Base-by-base conservation (phyloP, 345 rosid species). In the Pseudoturritis turrita region DNA sequence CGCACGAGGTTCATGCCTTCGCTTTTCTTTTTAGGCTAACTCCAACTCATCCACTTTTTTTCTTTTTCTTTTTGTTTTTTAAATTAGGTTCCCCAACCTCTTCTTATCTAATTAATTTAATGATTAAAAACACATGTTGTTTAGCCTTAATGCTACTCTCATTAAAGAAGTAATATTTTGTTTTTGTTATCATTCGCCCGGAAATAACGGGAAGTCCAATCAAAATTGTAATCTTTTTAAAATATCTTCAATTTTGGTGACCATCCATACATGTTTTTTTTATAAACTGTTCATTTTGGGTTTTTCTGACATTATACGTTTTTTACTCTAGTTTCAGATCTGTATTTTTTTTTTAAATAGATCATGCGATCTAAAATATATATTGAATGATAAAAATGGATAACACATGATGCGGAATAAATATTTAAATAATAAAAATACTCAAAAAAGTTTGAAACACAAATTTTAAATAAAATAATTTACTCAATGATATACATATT, bases 1-100 rank as follows among this genome's bases (percentile, higher is more conserved):
- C 75, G 75, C 79, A 75, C 79, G 79, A 61, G 79, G 53, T 76
- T 76, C 71, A 70, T 56, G 79, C 54, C 14, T 62, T 47, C 29
- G 4, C 13, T 39, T 43, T 39, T 43, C 18, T 37, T 22, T 73
- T 49, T 56, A 14, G 57, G 17, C 50, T 33, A 7, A 12, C 26
- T 47, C 39, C 59, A 71, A 61, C 68, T 22, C 53, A 31, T 51
- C 41, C 26, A 40, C 54, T 61, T 59, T 74, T 49, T 11, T 39
- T 5, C 7, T n/a, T 35, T 43, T 29, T 14, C 19, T 10, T 12
- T 49, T 26, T 33, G 39, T 50, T 33, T n/a, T 65, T 19, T 11
- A 43, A 33, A 33, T 49, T 58, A 66, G 68, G 19, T 61, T 19
- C 55, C 55, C 65, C 45, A 58, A 49, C 62, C 22, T 47, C 68